phyloP scores from a whole-genome alignment of 306 rosid species.

The Prunus mongolica region DNA sequence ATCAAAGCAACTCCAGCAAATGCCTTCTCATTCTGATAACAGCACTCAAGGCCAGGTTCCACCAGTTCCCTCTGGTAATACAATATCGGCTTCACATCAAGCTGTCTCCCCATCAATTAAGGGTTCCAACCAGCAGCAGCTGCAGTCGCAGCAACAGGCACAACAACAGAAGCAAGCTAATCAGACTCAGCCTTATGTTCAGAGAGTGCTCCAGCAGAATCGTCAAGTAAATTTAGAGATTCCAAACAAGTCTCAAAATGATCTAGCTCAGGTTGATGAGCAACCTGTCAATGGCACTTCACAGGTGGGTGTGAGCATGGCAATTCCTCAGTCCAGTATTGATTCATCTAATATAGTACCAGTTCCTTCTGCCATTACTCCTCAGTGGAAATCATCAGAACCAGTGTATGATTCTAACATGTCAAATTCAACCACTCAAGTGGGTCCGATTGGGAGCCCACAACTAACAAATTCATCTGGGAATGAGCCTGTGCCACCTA shows the following conservation, averaged over 20 bases:
- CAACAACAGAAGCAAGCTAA: slow-evolving; percentile 56
- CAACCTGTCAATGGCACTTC: slow-evolving; percentile 47
- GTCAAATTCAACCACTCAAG: slow-evolving; percentile 44
- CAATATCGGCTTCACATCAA: slow-evolving; percentile 49
- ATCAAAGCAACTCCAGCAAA: slow-evolving; percentile 59
- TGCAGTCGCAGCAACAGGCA: slow-evolving; percentile 20
- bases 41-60: slow-evolving; percentile 57
- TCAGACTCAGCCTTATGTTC: slow-evolving; percentile 61
- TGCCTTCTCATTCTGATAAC: slow-evolving; percentile 62
- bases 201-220: slow-evolving; percentile 60
- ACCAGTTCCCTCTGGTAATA: slow-evolving; percentile 46
- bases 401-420: slow-evolving; percentile 45
- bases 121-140: slow-evolving; percentile 57
- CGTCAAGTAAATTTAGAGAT: slow-evolving; percentile 54
- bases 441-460: slow-evolving; percentile 51
- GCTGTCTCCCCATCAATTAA: slow-evolving; percentile 31
- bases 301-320: slow-evolving; percentile 44
- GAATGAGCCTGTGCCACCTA: slow-evolving; percentile 45
- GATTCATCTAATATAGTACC: slow-evolving; percentile 47
- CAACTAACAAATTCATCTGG: slow-evolving; percentile 53
- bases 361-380: slow-evolving; percentile 34
- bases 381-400: slow-evolving; percentile 78
- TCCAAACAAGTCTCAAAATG: slow-evolving; percentile 52
- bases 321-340: slow-evolving; percentile 45
- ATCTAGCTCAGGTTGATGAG: slow-evolving; percentile 56